Percentiles rank a stretch among this genome's conserved stretches.
These are phyloP conservation scores for Aspergillaceae sp. DNA, from an alignment of 2,329 filamentous ascomycete species.

Conservation along the genomic window DNA sequence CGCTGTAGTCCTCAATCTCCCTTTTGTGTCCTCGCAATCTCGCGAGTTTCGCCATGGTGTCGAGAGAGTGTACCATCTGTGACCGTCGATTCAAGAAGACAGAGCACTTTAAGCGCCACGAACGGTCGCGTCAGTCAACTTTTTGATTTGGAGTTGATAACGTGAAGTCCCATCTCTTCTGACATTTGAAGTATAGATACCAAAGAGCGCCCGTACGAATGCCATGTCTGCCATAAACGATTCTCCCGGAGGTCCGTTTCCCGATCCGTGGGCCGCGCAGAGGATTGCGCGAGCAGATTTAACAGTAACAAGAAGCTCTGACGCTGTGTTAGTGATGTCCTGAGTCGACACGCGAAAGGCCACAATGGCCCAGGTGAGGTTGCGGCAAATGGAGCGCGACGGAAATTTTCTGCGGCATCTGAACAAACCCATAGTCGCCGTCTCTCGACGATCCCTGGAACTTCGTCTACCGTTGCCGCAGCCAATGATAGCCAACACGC, in stretches of 20 bases:
- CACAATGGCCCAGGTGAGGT: conserved; percentile 27
- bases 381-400: conserved; percentile 8
- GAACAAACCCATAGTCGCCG: conserved; percentile 20
- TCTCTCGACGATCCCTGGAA: conserved; percentile 11
- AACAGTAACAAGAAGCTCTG: conserved; percentile 4
- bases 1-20: neutral
- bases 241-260: conserved; percentile 44
- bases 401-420: conserved; percentile 20
- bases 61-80: conserved; percentile 40
- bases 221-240: conserved; percentile 45
- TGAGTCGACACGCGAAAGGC: conserved; percentile 45
- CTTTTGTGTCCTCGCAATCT: conserved; percentile 5
- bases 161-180: neutral
- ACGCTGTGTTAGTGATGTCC: conserved; percentile 34
- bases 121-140: conserved; percentile 43
- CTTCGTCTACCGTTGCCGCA: conserved; percentile 6
- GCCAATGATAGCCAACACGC: conserved; percentile 9
- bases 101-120: conserved; percentile 48
- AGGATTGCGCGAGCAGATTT: neutral
- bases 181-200: conserved; percentile 36
- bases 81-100: conserved; percentile 49
- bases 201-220: conserved; percentile 47
- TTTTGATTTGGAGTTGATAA: no score
- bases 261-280: neutral
- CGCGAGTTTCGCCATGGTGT: conserved; percentile 27